Evolutionary conservation across 225 moss, liverwort and hornwort genomes (phyloP).

Genomic region (Antitrichia curtipendula): DNA sequence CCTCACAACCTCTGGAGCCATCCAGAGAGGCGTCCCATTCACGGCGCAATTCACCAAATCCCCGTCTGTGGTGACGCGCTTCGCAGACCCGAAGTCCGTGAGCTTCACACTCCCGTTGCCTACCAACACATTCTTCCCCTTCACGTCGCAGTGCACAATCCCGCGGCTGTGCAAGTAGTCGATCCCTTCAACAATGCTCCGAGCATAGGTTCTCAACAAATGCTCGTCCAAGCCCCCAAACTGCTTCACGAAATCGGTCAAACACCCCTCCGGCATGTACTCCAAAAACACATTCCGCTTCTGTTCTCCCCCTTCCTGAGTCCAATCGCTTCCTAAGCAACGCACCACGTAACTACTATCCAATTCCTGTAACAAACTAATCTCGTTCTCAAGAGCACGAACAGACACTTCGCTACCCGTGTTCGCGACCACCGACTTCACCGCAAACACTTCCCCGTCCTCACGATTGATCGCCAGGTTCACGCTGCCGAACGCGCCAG

Average conservation of each 20-base stretch:
- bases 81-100: constrained; percentile 89
- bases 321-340: constrained; percentile 65
- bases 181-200: constrained; percentile 73
- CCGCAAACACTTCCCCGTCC: constrained; percentile 72
- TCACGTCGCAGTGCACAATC: constrained; percentile 95
- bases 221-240: constrained; percentile 79
- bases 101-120: constrained; percentile 85
- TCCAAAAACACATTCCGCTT: constrained; percentile 83
- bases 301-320: constrained; percentile 44
- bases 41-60: constrained; percentile 30
- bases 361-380: constrained; percentile 52
- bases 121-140: constrained; percentile 85
- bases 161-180: constrained; percentile 50
- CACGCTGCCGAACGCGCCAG: constrained; percentile 86
- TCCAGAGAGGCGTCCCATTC: constrained; percentile 89
- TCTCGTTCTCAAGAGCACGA: constrained; percentile 89
- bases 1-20: constrained; percentile 81
- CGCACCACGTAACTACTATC: constrained; percentile 62
- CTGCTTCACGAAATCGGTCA: constrained; percentile 89
- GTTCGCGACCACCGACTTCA: constrained; percentile 66
- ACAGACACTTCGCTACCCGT: constrained; percentile 26
- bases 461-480: constrained; percentile 71
- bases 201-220: constrained; percentile 62
- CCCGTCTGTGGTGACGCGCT: constrained; percentile 23
- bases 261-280: constrained; percentile 87